Evolutionary conservation across 306 rosid species (phyloP).

Genomic region (Corylus americana): DNA sequence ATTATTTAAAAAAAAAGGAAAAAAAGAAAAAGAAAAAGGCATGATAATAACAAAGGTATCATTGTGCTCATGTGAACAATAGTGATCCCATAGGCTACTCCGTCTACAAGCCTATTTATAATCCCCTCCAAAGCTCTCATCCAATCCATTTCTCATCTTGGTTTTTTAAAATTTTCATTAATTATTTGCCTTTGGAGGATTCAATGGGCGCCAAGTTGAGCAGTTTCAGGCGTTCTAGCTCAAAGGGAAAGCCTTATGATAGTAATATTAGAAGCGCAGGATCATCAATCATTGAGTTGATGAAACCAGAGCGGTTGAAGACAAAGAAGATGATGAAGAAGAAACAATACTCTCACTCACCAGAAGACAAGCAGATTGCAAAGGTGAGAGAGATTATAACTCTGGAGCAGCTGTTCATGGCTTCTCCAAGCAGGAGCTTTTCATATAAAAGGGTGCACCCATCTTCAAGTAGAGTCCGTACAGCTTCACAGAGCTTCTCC

Average conservation of each 20-base stretch:
- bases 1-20: no score
- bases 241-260: background rate
- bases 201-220: conserved; percentile 29
- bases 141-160: conserved; percentile 6
- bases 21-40: no score
- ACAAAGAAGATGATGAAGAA: conserved; percentile 7
- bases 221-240: background rate
- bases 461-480: conserved; percentile 13
- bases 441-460: conserved; percentile 27
- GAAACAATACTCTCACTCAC: background rate
- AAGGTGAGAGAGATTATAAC: conserved; percentile 7
- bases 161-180: background rate
- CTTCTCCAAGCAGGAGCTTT: conserved; percentile 26
- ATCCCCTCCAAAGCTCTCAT: background rate
- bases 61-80: conserved; percentile 19
- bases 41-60: conserved; percentile 20
- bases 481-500: background rate
- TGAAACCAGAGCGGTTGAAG: conserved; percentile 21
- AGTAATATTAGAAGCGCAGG: background rate
- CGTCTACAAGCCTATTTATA: conserved; percentile 12
- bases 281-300: conserved; percentile 8
- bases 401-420: conserved; percentile 23
- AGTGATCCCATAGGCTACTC: conserved; percentile 13
- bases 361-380: background rate
- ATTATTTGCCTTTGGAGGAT: background rate